Evolutionary conservation across 352 stramenopile species (phyloP).

Genomic region (Peronospora belbahrii): DNA sequence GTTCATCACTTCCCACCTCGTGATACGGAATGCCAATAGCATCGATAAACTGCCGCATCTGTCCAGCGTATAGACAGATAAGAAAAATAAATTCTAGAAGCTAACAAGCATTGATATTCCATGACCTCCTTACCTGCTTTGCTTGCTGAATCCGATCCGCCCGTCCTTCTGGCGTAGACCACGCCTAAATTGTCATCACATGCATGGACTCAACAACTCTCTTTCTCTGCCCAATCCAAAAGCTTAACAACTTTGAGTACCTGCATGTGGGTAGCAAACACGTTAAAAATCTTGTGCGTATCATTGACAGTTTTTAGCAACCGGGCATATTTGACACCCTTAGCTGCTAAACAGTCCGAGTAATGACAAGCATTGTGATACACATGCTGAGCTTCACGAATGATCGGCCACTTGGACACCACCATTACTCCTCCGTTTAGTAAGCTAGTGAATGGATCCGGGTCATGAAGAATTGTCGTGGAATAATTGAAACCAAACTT

Average conservation of each 20-base stretch:
- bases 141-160: conserved; percentile 61
- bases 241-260: conserved; percentile 9
- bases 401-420: conserved; percentile 77
- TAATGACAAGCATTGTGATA: conserved; percentile 75
- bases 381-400: conserved; percentile 69
- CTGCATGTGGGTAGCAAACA: conserved; percentile 85
- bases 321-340: conserved; percentile 78
- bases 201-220: too few species aligned
- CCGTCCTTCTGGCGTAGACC: conserved; percentile 59
- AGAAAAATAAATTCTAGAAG: too few species aligned
- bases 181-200: too few species aligned
- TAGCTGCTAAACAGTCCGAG: conserved; percentile 74
- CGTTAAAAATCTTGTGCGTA: conserved; percentile 68
- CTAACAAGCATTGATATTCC: too few species aligned
- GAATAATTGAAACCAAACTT: conserved; percentile 47
- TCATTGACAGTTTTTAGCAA: conserved; percentile 49
- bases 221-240: too few species aligned
- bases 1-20: too few species aligned
- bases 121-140: conserved; percentile 50
- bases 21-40: conserved; percentile 48
- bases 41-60: conserved; percentile 66
- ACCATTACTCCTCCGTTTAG: conserved; percentile 75
- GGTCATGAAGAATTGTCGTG: conserved; percentile 65
- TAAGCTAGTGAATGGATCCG: conserved; percentile 73
- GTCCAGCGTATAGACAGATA: too few species aligned